These are phyloP conservation scores for Arachnopeziza araneosa DNA, from an alignment of 2,329 filamentous ascomycete species.

Conservation along the genomic window DNA sequence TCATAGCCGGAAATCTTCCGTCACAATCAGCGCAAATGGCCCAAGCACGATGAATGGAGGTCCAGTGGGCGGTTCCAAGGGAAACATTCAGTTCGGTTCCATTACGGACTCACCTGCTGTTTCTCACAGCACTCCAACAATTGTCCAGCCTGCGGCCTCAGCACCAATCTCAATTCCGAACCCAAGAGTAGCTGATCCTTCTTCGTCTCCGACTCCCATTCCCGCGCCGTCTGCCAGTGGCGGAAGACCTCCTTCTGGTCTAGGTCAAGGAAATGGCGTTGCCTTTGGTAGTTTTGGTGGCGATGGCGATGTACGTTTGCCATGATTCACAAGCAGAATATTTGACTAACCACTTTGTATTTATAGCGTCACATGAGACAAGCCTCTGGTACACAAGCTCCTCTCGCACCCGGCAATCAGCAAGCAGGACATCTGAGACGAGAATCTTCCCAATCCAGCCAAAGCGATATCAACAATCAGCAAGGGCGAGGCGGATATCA, in stretches of 20 bases:
- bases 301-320: conserved; percentile 69
- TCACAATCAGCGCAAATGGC: conserved; percentile 84
- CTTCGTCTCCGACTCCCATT: conserved; percentile 87
- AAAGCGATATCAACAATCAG: conserved; percentile 65
- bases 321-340: conserved; percentile 6
- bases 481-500: conserved; percentile 41
- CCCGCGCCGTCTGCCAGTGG: conserved; percentile 69
- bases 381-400: conserved; percentile 55
- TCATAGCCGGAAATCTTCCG: conserved; percentile 80
- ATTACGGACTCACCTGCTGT: conserved; percentile 62
- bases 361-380: conserved; percentile 64
- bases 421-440: conserved; percentile 71
- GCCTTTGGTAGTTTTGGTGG: conserved; percentile 78
- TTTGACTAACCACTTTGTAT: conserved; percentile 24
- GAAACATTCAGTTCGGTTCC: conserved; percentile 75
- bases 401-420: conserved; percentile 55
- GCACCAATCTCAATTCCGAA: conserved; percentile 62
- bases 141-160: conserved; percentile 37
- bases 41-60: conserved; percentile 75
- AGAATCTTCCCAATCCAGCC: conserved; percentile 78
- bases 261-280: conserved; percentile 62
- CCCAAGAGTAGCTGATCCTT: conserved; percentile 74
- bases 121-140: conserved; percentile 61
- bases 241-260: conserved; percentile 71
- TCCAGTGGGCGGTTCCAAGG: conserved; percentile 53